Evolutionary conservation across 805 yeast species (phyloP).

Genomic region (Suhomyces prunicola): DNA sequence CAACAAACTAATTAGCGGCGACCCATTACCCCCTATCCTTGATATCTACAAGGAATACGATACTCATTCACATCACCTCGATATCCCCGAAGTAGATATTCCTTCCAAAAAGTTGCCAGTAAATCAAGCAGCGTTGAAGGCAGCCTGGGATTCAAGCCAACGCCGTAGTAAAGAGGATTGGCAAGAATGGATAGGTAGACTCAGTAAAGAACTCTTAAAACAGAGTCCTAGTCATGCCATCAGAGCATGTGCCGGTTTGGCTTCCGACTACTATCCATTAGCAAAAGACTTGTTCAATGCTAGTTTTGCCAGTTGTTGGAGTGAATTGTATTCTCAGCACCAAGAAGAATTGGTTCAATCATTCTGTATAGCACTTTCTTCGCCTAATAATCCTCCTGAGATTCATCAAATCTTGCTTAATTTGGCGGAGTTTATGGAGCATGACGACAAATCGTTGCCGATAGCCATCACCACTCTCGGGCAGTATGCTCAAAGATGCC

Average conservation of each 20-base stretch:
- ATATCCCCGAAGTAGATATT: constrained; percentile 60
- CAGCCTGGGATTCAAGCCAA: constrained; percentile 90
- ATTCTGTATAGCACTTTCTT: constrained; percentile 80
- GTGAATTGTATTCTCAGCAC: constrained; percentile 80
- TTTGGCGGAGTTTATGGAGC: constrained; percentile 95
- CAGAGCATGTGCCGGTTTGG: constrained; percentile 87
- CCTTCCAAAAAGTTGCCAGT: constrained; percentile 73
- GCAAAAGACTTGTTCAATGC: constrained; percentile 92
- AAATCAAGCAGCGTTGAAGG: constrained; percentile 59
- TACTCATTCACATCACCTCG: constrained; percentile 36
- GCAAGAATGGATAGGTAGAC: constrained; percentile 94
- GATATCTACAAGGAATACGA: constrained; percentile 64
- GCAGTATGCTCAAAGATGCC: constrained; percentile 90
- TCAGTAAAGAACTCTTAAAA: constrained; percentile 79
- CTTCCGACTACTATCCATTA: constrained; percentile 80
- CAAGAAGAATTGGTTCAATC: constrained; percentile 87
- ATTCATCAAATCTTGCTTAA: constrained; percentile 86
- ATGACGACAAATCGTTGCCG: constrained; percentile 91
- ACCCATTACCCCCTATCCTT: constrained; percentile 77
- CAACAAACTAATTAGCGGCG: constrained; percentile 72
- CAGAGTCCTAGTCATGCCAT: constrained; percentile 94
- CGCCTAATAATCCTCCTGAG: constrained; percentile 93
- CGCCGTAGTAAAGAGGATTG: constrained; percentile 91
- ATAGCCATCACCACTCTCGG: constrained; percentile 88
- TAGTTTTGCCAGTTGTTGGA: constrained; percentile 95